phyloP scores from a whole-genome alignment of 2,329 filamentous ascomycete species.

The Torrubiellomyces zombiae region DNA sequence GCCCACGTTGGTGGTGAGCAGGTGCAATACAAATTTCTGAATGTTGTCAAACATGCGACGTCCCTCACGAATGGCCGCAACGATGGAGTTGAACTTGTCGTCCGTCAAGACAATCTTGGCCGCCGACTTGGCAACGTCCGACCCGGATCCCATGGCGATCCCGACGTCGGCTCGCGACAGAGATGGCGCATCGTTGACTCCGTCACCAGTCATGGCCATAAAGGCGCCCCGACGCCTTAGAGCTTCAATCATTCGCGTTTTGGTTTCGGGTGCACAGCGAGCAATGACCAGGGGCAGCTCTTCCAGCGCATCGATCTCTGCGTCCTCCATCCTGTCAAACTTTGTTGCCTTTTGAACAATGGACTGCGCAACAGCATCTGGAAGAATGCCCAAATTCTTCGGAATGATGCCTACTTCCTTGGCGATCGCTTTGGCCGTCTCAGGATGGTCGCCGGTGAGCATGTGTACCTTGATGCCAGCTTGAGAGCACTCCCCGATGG shows the following conservation, averaged over 20 bases:
- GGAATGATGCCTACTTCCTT: conserved; percentile 64
- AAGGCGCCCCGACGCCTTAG: conserved; percentile 60
- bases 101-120: conserved; percentile 71
- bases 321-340: conserved; percentile 62
- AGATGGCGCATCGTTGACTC: conserved; percentile 74
- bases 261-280: conserved; percentile 70
- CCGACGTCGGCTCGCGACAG: conserved; percentile 69
- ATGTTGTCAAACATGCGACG: conserved; percentile 80
- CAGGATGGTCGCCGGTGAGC: conserved; percentile 69
- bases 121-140: conserved; percentile 72
- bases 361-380: conserved; percentile 44
- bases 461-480: conserved; percentile 71
- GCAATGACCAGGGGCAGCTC: conserved; percentile 69
- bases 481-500: conserved; percentile 51
- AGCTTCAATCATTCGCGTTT: conserved; percentile 82
- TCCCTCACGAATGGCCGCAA: conserved; percentile 68
- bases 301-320: conserved; percentile 57
- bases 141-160: conserved; percentile 81
- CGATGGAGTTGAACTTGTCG: conserved; percentile 78
- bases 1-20: conserved; percentile 68
- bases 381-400: conserved; percentile 39
- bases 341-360: conserved; percentile 62
- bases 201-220: conserved; percentile 79
- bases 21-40: conserved; percentile 70
- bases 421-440: conserved; percentile 64